Base-by-base conservation (phyloP, 2,329 filamentous ascomycete genomes). In the Xylaria sp. region DNA sequence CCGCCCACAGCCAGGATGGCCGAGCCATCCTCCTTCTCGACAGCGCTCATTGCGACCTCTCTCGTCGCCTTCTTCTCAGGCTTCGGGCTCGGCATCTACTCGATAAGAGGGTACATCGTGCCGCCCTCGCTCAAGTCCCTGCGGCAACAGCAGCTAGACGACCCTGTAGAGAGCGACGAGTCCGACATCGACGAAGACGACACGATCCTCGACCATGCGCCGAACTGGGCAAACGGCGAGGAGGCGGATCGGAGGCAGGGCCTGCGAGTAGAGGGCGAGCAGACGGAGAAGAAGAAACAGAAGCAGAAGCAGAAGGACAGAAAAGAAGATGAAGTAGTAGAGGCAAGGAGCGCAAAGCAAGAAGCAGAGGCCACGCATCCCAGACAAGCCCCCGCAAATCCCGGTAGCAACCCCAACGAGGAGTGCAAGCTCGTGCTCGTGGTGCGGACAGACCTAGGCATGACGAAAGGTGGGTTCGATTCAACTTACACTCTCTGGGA, bases 391-490 rank as follows among this genome's bases (percentile, higher is more conserved):
- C 28, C 61, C 31, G 81, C 82, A 75, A 83, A 72, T 26, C 72
- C 26, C 59, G 77, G 73, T 46, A 67, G 72, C 20, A 71, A 72
- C 23, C 71, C 68, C 26, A 85, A 83, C 28, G 94, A 97, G 81
- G 94, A 97, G 80, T 97, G 95, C 84, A 98, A 98, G 83, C 85
- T 98, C 66, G 93, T 97, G 15, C 84, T 99, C 40, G 93, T 97
- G 4, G 95, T 98, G 64, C 85, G 96, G 78, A 97, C 93, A 20
- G 96, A 99, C 82, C 81, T 99, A 76, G 95, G 95, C 75, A 99
- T 99, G 96, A 96, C 92, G 10, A 98, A 97, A 83, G 95, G 95
- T 96, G 84, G 49, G 84, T 79, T 42, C 42, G 49, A 84, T 79
- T 42, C 42, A 36, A 58, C 20, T 33, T 40, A 56, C 64, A 40